Base-by-base conservation (phyloP, 768 basidiomycete species). In the Cyclocybe cylindracea region DNA sequence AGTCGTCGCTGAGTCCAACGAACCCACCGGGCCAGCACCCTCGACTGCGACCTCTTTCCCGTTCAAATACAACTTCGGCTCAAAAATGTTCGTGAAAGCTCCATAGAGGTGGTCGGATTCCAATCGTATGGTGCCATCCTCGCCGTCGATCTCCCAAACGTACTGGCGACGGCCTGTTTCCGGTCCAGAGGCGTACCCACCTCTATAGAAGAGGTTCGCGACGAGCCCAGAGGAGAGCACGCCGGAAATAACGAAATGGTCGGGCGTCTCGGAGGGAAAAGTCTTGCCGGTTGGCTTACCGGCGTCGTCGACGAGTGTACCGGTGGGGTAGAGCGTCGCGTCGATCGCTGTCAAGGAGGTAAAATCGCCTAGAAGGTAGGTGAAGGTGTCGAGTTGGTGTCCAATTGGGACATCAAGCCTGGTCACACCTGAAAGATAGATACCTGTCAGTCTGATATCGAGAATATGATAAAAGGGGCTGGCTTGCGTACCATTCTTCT, bases 1-100 rank as follows among this genome's bases (percentile, higher is more conserved):
- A 1, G 34, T 29, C 14, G 39, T 37, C 5, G 55, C 4, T 33
- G 43, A 33, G 4, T 48, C 48, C 2, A 46, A 29, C 18, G 45
- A 33, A n/a, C 33, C 36, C 10, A 29, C 24, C 9, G 46, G 31
- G n/a, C 40, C 24, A 24, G 24, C 24, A 24, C 24, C 49, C 14
- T 56, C 53, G 1, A 45, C 41, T 32, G 54, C 53, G 5, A 61
- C 36, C 39, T 53, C 54, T 42, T 63, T 53, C 9, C 61, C 61
- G 18, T 60, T 60, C 14, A 63, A 42, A 50, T 51, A 63, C 7
- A 61, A 19, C 6, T 51, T 40, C 4, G 54, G 53, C 13, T 60
- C 53, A 7, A 32, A 18, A 10, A 41, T 29, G 32, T 42, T 39
- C 4, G 55, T 24, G 18, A 50, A 33, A 8, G 32, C 35, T 5